Base-by-base conservation (phyloP, 495 filamentous ascomycete genomes). In the Penicillium tannophilum region DNA sequence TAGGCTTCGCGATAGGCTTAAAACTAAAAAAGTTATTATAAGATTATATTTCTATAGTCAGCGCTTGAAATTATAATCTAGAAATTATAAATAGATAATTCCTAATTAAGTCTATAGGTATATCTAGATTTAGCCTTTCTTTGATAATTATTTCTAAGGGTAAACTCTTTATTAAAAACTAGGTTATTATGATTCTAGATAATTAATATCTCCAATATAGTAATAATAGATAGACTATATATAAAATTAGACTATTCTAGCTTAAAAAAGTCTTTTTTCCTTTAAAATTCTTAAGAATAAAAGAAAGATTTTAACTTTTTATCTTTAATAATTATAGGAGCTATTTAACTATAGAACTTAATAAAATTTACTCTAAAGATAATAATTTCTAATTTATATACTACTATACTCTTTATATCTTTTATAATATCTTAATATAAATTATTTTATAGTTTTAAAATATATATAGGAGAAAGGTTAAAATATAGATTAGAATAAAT, bases 211-310 rank as follows among this genome's bases (percentile, higher is more conserved):
- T 55, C 20, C 2, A 35, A 14, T 10, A 46, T 36, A 46, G 24
- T 47, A 4, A 16, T 0, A 55, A 55, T 35, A 24, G 53, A 19
- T 55, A 23, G 53, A 56, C 16, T 0, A n/a, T 12, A 3, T 4
- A 56, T 39, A 7, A 23, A 20, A 48, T 48, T 36, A 19, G 42
- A 19, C n/a, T n/a, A 24, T 47, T 46, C 3, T 55, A 23, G 53
- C 53, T 55, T 47, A 3, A 55, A 55, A 55, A 47, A 17, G 2
- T 35, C 10, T 55, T 47, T 55, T 33, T 47, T 55, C 28, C 24
- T 39, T 46, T 0, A 6, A 55, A 2, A 4, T n/a, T 7, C 23
- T 4, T 11, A 6, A 6, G 10, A 14, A 55, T 35, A 35, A 30
- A 55, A 6, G 16, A 31, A 23, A 26, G 2, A 41, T 56, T 49